These are phyloP conservation scores for Bacidia rubella DNA, from an alignment of 495 filamentous ascomycete genomes.

Conservation along the genomic window DNA sequence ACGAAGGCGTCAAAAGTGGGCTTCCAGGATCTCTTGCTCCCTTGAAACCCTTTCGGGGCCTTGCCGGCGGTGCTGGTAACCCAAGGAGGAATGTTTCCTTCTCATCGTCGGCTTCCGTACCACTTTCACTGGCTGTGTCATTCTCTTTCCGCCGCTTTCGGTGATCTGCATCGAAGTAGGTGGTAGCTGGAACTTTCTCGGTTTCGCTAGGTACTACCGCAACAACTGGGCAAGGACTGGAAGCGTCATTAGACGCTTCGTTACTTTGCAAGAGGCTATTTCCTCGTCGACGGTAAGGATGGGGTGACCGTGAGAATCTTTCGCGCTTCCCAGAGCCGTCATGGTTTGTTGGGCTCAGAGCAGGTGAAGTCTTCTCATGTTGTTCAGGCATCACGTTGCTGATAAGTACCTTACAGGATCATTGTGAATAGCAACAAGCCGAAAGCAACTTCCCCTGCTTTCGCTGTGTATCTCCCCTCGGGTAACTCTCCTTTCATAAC, in stretches of 20 bases:
- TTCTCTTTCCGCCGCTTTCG: slow-evolving; percentile 27
- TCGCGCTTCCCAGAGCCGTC: neutral
- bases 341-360: neutral
- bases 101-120: slow-evolving; percentile 87
- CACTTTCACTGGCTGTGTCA: slow-evolving; percentile 66
- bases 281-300: slow-evolving; percentile 50
- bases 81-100: slow-evolving; percentile 57
- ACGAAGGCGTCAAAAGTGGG: slow-evolving; percentile 45
- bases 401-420: neutral
- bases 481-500: too few relatives aligned
- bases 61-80: slow-evolving; percentile 57
- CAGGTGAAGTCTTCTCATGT: neutral
- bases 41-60: slow-evolving; percentile 59
- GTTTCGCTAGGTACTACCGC: neutral
- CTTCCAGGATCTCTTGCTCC: slow-evolving; percentile 26
- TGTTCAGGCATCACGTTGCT: neutral
- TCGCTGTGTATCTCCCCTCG: too few relatives aligned
- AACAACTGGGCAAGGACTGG: neutral
- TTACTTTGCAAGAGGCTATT: slow-evolving; percentile 8
- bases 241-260: neutral
- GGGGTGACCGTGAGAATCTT: slow-evolving; percentile 50
- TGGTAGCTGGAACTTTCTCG: slow-evolving; percentile 13
- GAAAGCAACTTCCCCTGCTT: too few relatives aligned
- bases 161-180: slow-evolving; percentile 17
- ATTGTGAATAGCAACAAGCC: neutral